These are phyloP conservation scores for Teunomyces stri DNA, from an alignment of 805 yeast species.

Conservation along the genomic window DNA sequence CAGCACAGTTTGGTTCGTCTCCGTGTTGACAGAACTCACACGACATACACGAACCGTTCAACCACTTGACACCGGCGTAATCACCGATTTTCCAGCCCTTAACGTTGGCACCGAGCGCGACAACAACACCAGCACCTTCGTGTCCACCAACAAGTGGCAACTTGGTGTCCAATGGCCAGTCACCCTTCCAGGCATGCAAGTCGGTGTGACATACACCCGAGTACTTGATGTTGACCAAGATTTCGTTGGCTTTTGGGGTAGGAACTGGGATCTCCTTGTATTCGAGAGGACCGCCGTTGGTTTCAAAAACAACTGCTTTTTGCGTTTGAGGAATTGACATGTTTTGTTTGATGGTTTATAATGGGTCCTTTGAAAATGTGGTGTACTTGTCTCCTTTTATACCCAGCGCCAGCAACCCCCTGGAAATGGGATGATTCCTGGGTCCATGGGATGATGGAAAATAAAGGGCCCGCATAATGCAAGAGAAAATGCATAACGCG, in stretches of 20 bases:
- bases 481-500: neutral
- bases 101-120: slow-evolving; percentile 40
- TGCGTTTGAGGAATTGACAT: slow-evolving; percentile 35
- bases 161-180: slow-evolving; percentile 45
- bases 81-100: slow-evolving; percentile 44
- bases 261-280: slow-evolving; percentile 34
- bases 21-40: slow-evolving; percentile 43
- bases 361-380: neutral
- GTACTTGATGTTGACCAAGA: slow-evolving; percentile 43
- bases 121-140: slow-evolving; percentile 50
- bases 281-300: slow-evolving; percentile 40
- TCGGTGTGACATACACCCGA: slow-evolving; percentile 49
- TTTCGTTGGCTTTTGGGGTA: slow-evolving; percentile 37
- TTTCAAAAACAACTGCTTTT: slow-evolving; percentile 43
- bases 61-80: slow-evolving; percentile 45
- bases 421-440: neutral
- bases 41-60: slow-evolving; percentile 42
- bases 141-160: slow-evolving; percentile 49
- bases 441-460: slow-evolving; percentile 2
- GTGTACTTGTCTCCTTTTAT: neutral
- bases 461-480: neutral
- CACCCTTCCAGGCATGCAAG: slow-evolving; percentile 48
- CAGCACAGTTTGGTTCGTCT: slow-evolving; percentile 54
- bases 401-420: neutral
- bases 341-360: neutral